These are phyloP conservation scores for Phialophora expanda DNA, from an alignment of 2,329 filamentous ascomycete genomes.

Conservation along the genomic window DNA sequence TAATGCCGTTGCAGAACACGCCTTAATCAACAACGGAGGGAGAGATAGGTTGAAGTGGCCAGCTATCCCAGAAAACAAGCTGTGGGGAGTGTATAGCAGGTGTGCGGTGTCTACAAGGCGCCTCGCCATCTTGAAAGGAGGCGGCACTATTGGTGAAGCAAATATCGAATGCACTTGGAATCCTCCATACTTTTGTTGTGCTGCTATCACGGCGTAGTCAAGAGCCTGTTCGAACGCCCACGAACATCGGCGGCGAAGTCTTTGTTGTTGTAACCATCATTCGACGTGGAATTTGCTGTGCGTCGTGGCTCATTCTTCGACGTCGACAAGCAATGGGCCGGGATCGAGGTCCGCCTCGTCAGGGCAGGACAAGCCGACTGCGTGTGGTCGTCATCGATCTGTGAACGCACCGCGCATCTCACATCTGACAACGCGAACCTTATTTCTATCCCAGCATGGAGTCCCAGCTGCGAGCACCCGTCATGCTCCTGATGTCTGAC, in stretches of 20 bases:
- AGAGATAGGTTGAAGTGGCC: not conserved
- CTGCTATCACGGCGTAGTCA: not conserved
- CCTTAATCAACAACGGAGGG: not conserved
- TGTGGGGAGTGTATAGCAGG: not conserved
- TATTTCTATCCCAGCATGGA: not conserved
- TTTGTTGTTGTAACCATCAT: not conserved
- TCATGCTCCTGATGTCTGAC: not conserved
- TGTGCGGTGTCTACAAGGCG: not conserved
- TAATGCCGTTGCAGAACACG: not conserved
- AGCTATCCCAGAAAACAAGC: not conserved
- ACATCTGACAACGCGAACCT: not conserved
- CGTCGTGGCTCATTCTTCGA: not conserved
- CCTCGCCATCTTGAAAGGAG: not conserved
- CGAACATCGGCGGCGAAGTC: not conserved
- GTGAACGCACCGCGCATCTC: not conserved
- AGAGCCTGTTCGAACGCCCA: not conserved
- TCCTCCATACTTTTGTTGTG: not conserved
- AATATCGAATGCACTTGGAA: not conserved
- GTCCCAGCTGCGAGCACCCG: not conserved
- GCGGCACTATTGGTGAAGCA: not conserved
- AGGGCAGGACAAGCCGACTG: not conserved
- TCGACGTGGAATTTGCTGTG: not conserved
- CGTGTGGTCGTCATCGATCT: not conserved
- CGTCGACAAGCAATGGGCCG: not conserved
- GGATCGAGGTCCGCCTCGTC: not conserved